phyloP scores from a whole-genome alignment of 176 grass and related monocot genomes.

The Chloris gayana region DNA sequence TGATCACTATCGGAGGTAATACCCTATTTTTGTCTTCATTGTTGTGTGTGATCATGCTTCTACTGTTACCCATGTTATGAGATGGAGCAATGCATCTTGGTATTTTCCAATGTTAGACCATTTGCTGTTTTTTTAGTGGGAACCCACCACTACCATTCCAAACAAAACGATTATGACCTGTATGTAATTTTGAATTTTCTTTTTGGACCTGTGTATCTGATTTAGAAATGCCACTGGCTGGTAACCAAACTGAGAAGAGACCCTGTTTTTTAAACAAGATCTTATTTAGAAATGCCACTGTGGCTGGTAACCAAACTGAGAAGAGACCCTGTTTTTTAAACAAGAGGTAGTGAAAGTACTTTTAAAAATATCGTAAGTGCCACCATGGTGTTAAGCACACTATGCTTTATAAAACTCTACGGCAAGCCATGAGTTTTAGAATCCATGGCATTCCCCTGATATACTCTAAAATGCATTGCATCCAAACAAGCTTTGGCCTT shows the following conservation, averaged over 20 bases:
- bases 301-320: no score
- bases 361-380: no score
- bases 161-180: neutral
- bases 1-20: conserved; percentile 72
- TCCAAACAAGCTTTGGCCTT: neutral
- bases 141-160: neutral
- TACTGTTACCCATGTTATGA: neutral
- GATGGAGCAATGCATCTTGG: neutral
- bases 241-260: no score
- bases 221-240: no score
- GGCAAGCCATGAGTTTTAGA: neutral
- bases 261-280: no score
- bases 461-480: neutral
- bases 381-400: no score
- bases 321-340: no score
- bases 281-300: no score
- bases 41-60: neutral
- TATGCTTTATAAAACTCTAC: no score
- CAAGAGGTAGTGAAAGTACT: no score
- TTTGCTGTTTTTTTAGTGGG: neutral
- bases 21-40: neutral
- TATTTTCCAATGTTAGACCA: neutral
- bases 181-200: no score
- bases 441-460: neutral
- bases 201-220: no score